Evolutionary conservation across 148 eudicot species (phyloP), one percentile per base, ranked within the genome.

Genomic region (Diospyros lotus): DNA sequence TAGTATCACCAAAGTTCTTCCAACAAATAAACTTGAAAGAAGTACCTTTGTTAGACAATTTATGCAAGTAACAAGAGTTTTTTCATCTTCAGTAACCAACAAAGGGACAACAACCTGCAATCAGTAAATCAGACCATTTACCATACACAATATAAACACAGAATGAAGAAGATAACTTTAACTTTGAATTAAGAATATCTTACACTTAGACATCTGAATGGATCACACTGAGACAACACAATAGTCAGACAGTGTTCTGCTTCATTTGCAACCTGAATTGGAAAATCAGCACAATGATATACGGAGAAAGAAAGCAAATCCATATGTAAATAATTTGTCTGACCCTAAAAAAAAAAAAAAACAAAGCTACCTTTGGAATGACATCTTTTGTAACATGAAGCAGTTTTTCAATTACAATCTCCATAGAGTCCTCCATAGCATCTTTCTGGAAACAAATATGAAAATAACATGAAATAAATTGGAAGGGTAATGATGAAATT

Each of bases 21-120:
- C 40, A 65, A 56, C 8, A 61, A 43, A 42, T 14, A 14, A 50
- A 50, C 58, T 46, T 66, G 18, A 80, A 60, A 73, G 48, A 70
- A 18, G 65, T 78, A 95, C 99, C 99, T 95, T 95, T 70, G 99
- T 95, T 76, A 95, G 79, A 79, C 91, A 87, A 85, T 93, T 95
- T 72, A 95, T 85, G 87, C 84, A 88, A 59, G 97, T 86, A 72
- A 95, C 96, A 56, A 95, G 94, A 84, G 93, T 90, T 86, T 87
- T 95, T 76, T 95, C 97, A 73, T 95, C 97, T 58, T 91, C 99
- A 6, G 93, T 84, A 59, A 86, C 87, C 76, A 95, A 80, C 76
- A 91, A 79, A 77, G 96, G 99, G 80, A 84, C 90, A 81, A 95
- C 83, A 64, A 95, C 98, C 99, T 95, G 87, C 85, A 85, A 71